Base-by-base conservation (phyloP, 2,329 filamentous ascomycete species). In the Alternaria arbusti region DNA sequence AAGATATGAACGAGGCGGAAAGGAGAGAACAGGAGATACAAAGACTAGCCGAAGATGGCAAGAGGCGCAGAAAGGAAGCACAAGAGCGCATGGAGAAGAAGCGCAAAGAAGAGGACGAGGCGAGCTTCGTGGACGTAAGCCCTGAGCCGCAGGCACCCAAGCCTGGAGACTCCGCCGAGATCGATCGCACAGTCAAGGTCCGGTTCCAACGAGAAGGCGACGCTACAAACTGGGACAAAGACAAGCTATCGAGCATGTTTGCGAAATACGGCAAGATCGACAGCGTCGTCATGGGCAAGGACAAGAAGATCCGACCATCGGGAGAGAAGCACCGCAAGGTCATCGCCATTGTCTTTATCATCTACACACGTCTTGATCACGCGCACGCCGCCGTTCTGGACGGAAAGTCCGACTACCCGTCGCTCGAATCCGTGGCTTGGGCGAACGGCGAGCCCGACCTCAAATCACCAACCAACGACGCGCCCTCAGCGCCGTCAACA, bases 171-270 rank as follows among this genome's bases (percentile, higher is more conserved):
- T 82, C 86, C 5, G 45, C 72, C 5, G 86, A 88, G 56, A 78
- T 87, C 49, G 86, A 89, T 60, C 83, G 88, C 25, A 85, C 86
- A 6, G 79, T 90, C 65, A 89, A 87, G 70, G 80, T 89, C 12
- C 84, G 86, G 7, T 89, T 86, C 82, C 71, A 81, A 9, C 78
- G 84, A 25, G 84, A 87, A 62, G 84, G 81, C 15, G 77, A 76
- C 1, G 72, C 80, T 7, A 74, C 80, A 26, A 58, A 68, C 2
- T 78, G 88, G 61, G 84, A 85, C 67, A 83, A 84, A 56, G 82
- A 85, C 2, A 76, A 78, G 10, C 67, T 89, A 11, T 71, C 70
- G 9, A 67, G 73, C 7, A 77, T 86, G 13, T 89, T 89, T 72
- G 76, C 78, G 1, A 77, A 80, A 15, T 89, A 88, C 69, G 88